Base-by-base conservation (phyloP, 2,329 filamentous ascomycete species). In the Xylariaceae sp. region DNA sequence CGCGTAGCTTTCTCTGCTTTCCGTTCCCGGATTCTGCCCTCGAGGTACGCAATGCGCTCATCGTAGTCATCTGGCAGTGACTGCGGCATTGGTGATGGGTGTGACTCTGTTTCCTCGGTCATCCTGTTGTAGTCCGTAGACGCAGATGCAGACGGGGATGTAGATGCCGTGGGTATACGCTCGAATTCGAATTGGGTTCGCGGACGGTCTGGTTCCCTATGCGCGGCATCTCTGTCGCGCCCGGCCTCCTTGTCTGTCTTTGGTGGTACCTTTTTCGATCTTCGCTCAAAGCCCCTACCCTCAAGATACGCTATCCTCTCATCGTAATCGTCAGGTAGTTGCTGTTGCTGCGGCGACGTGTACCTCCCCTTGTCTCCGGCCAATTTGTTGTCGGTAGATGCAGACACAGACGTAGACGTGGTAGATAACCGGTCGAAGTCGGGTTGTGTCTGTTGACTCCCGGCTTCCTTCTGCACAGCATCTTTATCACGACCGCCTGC, bases 1-100 rank as follows among this genome's bases (percentile, higher is more conserved):
- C 35, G 30, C 4, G 35, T 42, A 69, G 75, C 77, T 66, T 76
- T 76, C 65, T 75, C 74, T 44, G 76, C 76, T 65, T 74, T 76
- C 57, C 71, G 68, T 51, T 66, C 65, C 39, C 71, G 69, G 18
- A 82, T 72, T 48, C 68, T 72, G 23, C 72, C 72, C 67, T 82
- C 78, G 42, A 82, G 67, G 37, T 77, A 74, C 10, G 75, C 77
- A 15, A 79, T 74, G 56, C 74, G 73, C 18, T 76, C 73, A 55
- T 77, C 75, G 63, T 74, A 73, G 34, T 62, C 69, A 35, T 71
- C 67, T 53, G 45, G 34, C 17, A 63, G 35, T 35, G 59, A 17
- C 23, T n/a, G 30, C 15, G 10, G 11, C 23, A 30, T 30, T 34
- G 53, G 30, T 8, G 49, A 10, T 74, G 74, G 47, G 72, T 72